Conservation (phyloP, 2,329 filamentous ascomycete species). For the Ophiocordyceps camponoti-rufipedis region DNA sequence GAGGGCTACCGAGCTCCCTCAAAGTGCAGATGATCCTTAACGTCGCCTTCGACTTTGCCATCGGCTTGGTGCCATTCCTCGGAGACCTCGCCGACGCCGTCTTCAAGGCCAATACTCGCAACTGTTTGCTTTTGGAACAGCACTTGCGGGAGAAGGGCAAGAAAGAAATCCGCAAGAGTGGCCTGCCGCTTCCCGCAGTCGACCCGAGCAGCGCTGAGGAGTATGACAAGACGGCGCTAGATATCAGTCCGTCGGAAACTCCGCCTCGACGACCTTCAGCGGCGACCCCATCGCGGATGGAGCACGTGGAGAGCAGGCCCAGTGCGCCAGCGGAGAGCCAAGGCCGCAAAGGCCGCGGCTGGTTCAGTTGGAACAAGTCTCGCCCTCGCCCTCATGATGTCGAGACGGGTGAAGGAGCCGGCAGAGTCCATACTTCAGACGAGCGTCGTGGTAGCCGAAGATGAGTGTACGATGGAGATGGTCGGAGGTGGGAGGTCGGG, state of each 20-base stretch:
- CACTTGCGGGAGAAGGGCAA: conserved; percentile 51
- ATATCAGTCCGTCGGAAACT: conserved; percentile 8
- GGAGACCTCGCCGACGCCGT: conserved; percentile 60
- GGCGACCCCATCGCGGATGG: conserved; percentile 6
- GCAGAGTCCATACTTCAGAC: neutral
- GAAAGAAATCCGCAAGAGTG: conserved; percentile 29
- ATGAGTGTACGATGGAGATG: neutral
- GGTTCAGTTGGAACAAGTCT: conserved; percentile 11
- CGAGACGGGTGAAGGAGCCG: conserved; percentile 9
- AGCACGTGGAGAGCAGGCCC: conserved; percentile 5
- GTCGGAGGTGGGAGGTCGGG: neutral
- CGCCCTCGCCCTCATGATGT: conserved; percentile 12
- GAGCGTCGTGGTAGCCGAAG: neutral
- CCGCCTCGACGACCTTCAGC: conserved; percentile 9
- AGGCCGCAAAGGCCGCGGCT: conserved; percentile 9
- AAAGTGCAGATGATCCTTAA: conserved; percentile 64
- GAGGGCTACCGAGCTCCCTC: conserved; percentile 47
- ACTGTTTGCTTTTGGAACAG: conserved; percentile 50
- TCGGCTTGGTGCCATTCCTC: conserved; percentile 57
- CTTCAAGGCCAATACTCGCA: conserved; percentile 61
- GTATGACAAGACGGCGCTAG: conserved; percentile 23
- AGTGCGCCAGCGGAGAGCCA: conserved; percentile 11
- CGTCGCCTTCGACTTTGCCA: conserved; percentile 52
- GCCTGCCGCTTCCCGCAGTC: conserved; percentile 24
- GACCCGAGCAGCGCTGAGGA: conserved; percentile 35